Conservation (phyloP, 1,284 basidiomycete genomes). For the Athelia psychrophila region DNA sequence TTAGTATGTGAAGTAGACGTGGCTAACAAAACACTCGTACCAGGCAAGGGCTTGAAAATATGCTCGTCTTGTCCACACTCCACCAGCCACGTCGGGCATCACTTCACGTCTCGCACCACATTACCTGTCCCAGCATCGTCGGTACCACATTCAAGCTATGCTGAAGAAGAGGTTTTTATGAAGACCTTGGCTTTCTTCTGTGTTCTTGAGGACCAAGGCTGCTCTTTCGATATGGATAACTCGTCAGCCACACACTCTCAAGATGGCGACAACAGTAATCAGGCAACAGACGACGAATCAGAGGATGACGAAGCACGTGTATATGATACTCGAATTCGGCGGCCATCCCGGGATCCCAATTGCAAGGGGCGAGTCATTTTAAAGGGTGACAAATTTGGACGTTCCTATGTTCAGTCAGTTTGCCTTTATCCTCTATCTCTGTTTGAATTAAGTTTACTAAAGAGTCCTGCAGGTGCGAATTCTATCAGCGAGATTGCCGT, state of each 20-base stretch:
- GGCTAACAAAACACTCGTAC: no score
- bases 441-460: no score
- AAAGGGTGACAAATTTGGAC: background rate
- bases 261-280: no score
- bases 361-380: background rate
- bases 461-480: constrained; percentile 12
- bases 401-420: constrained; percentile 5
- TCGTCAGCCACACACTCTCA: no score
- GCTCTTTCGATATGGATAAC: constrained; percentile 8
- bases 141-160: background rate
- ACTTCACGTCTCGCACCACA: no score
- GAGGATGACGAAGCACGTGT: no score
- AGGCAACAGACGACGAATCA: no score
- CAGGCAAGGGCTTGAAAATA: background rate
- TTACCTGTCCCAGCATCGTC: background rate
- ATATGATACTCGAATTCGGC: no score
- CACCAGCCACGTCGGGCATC: no score
- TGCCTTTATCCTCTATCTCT: no score
- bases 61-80: background rate
- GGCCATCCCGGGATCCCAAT: background rate
- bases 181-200: constrained; percentile 18
- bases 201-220: constrained; percentile 13
- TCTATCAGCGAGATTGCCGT: background rate
- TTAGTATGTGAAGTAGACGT: no score
- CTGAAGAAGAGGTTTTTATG: constrained; percentile 14